Base-by-base conservation (phyloP, 768 basidiomycete species). In the Suillus weaverae region DNA sequence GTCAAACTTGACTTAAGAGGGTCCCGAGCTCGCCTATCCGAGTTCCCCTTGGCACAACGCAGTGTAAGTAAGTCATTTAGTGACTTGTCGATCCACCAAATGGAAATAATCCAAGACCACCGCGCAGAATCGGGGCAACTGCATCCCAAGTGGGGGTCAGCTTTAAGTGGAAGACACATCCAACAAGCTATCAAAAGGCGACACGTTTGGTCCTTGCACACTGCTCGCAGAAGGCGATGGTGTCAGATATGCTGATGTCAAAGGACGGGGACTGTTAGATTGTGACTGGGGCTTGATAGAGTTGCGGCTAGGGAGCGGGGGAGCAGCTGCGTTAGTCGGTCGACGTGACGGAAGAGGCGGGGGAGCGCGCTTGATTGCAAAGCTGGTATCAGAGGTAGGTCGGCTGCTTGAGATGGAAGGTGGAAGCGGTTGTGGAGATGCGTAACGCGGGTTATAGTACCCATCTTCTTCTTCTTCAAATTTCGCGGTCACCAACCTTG, bases 261-360 rank as follows among this genome's bases (percentile, higher is more conserved):
- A 61, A 63, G 70, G 62, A 63, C 46, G 64, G 66, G 53, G 54
- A 69, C 67, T 60, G 70, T 60, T 50, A 66, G 67, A 72, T 54
- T 60, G 55, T 4, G 77, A 64, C 32, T 70, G 63, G 44, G 57
- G 69, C 56, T 64, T 51, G 14, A 64, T 46, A 39, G 76, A 73
- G 32, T 72, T 73, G 26, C 84, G 78, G 51, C 83, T 80, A 7
- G 88, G 85, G 61, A 87, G 80, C 22, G 85, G 83, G 35, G 80
- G 81, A n/a, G 76, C 66, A 0, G 72, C 67, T 6, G 74, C 63
- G 30, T 66, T 72, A 39, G 76, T 75, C 26, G 78, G 70, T 20
- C 86, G 82, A 10, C 87, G 81, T 18, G 87, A 89, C 0, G 89
- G 90, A 0, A 89, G 90, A 0, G 87, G 88, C 0, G 89, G 89